Conservation (phyloP, 306 rosid genomes). For the Leucaena leucocephala region DNA sequence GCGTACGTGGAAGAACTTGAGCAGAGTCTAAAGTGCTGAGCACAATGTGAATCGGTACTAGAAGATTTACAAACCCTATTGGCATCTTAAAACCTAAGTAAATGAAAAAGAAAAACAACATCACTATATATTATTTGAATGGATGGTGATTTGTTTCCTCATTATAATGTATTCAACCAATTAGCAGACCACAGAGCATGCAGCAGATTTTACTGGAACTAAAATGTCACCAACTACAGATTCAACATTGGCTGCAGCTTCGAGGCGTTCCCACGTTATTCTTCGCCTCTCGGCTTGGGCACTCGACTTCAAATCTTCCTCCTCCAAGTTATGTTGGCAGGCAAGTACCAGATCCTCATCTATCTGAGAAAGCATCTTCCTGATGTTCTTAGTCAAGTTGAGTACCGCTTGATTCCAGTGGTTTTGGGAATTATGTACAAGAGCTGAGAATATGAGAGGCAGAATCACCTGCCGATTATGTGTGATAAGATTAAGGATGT, state of each 20-base stretch:
- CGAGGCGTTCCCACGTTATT: slow-evolving; percentile 84
- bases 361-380: slow-evolving; percentile 78
- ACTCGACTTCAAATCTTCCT: slow-evolving; percentile 57
- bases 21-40: slow-evolving; percentile 30
- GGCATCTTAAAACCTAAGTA: slow-evolving; percentile 14
- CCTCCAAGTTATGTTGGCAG: slow-evolving; percentile 78
- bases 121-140: slow-evolving; percentile 39
- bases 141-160: slow-evolving; percentile 1
- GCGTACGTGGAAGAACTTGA: slow-evolving; percentile 10
- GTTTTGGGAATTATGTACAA: slow-evolving; percentile 70
- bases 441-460: slow-evolving; percentile 86
- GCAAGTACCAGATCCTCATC: slow-evolving; percentile 84
- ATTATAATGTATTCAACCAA: slow-evolving; percentile 6
- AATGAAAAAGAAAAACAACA: no score
- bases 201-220: slow-evolving; percentile 65
- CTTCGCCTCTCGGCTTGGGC: slow-evolving; percentile 83
- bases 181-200: slow-evolving; percentile 84
- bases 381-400: slow-evolving; percentile 80
- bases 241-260: slow-evolving; percentile 62
- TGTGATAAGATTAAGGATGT: slow-evolving; percentile 68
- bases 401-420: slow-evolving; percentile 99
- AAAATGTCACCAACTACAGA: slow-evolving; percentile 49
- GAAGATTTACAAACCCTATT: slow-evolving; percentile 46
- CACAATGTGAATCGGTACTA: slow-evolving; percentile 43
- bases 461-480: slow-evolving; percentile 82